Percentiles rank a stretch among this genome's conserved stretches.
phyloP scores from a whole-genome alignment of 225 moss, liverwort and hornwort genomes.

The Thuidium tamariscinum region DNA sequence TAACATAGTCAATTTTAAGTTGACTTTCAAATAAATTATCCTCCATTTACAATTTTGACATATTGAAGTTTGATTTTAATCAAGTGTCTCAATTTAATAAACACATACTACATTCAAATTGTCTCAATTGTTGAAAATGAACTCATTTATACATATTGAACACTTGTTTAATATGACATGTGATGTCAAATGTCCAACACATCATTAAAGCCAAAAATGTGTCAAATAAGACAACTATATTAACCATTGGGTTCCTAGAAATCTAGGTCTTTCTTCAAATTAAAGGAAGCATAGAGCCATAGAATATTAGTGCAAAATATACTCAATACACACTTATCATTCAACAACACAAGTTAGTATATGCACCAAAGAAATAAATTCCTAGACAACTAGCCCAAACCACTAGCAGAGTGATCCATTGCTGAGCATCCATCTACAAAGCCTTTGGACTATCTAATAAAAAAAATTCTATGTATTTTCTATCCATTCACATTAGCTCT shows the following conservation, averaged over 20 bases:
- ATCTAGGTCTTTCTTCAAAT: not conserved
- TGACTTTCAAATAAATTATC: too few species aligned
- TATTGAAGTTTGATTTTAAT: too few species aligned
- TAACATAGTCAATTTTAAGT: too few species aligned
- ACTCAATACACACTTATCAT: not conserved
- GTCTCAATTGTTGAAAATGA: too few species aligned
- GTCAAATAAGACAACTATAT: too few species aligned
- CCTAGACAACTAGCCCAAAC: rapidly evolving
- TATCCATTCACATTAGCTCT: not conserved
- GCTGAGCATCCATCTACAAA: not conserved
- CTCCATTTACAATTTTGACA: too few species aligned
- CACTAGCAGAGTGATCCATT: rapidly evolving
- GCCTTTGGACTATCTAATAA: rapidly evolving
- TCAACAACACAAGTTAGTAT: not conserved
- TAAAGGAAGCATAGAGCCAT: not conserved
- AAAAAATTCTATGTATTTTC: not conserved
- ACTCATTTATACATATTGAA: too few species aligned
- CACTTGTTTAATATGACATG: too few species aligned
- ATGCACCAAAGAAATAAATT: not conserved
- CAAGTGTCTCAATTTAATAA: too few species aligned
- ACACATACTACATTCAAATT: too few species aligned
- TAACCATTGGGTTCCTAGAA: not conserved
- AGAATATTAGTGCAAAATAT: not conserved
- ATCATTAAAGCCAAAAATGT: too few species aligned
- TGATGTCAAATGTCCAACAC: too few species aligned